phyloP scores from a whole-genome alignment of 2,329 filamentous ascomycete genomes.

The Curvularia hawaiiensis region DNA sequence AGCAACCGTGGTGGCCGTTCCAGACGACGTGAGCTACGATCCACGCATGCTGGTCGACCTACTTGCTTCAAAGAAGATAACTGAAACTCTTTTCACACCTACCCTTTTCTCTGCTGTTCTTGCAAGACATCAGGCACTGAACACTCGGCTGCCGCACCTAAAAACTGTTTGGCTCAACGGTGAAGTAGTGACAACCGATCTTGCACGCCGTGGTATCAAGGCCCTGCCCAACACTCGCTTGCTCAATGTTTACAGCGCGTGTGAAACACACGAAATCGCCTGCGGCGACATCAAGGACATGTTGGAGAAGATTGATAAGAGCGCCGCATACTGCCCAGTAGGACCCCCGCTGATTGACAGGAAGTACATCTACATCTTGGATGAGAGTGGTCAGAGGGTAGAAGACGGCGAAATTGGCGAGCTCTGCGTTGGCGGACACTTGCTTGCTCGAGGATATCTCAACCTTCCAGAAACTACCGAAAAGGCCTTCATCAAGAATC shows the following conservation, averaged over 20 bases:
- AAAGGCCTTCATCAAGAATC: constrained; percentile 70
- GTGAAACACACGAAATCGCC: constrained; percentile 80
- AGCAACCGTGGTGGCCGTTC: constrained; percentile 75
- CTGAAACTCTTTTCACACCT: constrained; percentile 83
- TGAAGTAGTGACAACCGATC: constrained; percentile 80
- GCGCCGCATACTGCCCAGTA: constrained; percentile 73
- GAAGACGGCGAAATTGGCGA: constrained; percentile 68
- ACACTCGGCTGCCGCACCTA: constrained; percentile 66
- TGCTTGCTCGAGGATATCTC: constrained; percentile 77
- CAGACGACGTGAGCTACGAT: constrained; percentile 79
- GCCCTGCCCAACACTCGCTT: constrained; percentile 72
- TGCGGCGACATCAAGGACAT: constrained; percentile 76
- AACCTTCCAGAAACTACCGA: constrained; percentile 80
- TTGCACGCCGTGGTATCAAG: constrained; percentile 70
- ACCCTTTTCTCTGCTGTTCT: constrained; percentile 78
- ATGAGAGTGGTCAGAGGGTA: constrained; percentile 70
- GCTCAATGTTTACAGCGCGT: constrained; percentile 82
- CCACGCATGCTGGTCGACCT: constrained; percentile 74
- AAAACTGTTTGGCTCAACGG: constrained; percentile 80
- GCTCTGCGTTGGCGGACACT: constrained; percentile 74
- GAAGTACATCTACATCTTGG: constrained; percentile 72
- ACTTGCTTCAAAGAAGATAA: constrained; percentile 68
- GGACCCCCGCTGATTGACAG: constrained; percentile 69
- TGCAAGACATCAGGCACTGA: constrained; percentile 69
- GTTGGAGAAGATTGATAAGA: constrained; percentile 59